Conservation (phyloP, 805 yeast genomes). For the Cyberlindnera saturnus region DNA sequence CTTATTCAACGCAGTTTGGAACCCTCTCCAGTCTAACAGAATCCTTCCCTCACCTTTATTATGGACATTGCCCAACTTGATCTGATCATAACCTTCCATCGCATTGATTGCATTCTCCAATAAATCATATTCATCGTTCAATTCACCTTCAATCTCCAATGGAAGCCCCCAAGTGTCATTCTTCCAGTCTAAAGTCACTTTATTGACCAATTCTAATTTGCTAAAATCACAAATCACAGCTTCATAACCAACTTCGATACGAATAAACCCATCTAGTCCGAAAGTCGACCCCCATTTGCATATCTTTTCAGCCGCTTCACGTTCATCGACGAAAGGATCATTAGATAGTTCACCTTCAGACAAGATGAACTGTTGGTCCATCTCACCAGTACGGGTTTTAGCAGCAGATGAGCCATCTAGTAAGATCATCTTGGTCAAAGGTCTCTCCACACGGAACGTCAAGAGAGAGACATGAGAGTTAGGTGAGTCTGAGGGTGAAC, state of each 20-base stretch:
- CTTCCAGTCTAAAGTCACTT: slow-evolving; percentile 33
- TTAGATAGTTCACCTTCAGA: slow-evolving; percentile 29
- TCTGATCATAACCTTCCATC: slow-evolving; percentile 38
- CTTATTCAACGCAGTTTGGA: slow-evolving; percentile 47
- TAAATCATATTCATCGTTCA: slow-evolving; percentile 10
- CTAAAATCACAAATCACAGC: slow-evolving; percentile 55
- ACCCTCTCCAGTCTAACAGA: slow-evolving; percentile 43
- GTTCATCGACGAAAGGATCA: slow-evolving; percentile 31
- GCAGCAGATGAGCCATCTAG: slow-evolving; percentile 73
- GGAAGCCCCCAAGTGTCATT: slow-evolving; percentile 27
- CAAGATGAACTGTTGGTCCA: slow-evolving; percentile 49
- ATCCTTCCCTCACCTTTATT: slow-evolving; percentile 46
- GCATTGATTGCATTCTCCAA: slow-evolving; percentile 18
- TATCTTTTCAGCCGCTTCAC: slow-evolving; percentile 40
- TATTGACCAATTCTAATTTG: slow-evolving; percentile 41
- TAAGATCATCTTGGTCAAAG: slow-evolving; percentile 42
- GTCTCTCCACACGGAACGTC: slow-evolving; percentile 42
- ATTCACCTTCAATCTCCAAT: background rate
- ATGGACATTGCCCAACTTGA: slow-evolving; percentile 39
- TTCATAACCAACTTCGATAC: slow-evolving; percentile 59
- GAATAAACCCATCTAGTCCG: slow-evolving; percentile 52
- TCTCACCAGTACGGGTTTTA: slow-evolving; percentile 47
- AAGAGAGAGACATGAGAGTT: slow-evolving; percentile 25
- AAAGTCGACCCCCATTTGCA: slow-evolving; percentile 46
- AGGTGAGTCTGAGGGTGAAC: background rate